phyloP scores from a whole-genome alignment of 2,329 filamentous ascomycete genomes.

The Fusarium penzigii region DNA sequence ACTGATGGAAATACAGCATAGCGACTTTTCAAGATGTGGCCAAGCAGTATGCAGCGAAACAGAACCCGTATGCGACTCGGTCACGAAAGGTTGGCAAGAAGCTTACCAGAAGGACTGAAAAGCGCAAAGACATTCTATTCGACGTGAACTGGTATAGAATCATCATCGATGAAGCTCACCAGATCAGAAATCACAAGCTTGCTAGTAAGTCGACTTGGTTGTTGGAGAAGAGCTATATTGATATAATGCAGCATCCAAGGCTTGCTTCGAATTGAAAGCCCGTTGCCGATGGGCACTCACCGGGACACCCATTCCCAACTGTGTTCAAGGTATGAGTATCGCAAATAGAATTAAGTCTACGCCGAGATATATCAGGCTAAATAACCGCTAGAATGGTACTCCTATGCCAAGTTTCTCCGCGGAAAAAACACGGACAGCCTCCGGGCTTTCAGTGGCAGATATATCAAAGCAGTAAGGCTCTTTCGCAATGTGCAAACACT shows the following conservation, averaged over 20 bases:
- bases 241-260: constrained; percentile 13
- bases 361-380: too few relatives aligned
- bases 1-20: too few relatives aligned
- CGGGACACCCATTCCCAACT: constrained; percentile 40
- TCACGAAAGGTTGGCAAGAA: too few relatives aligned
- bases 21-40: too few relatives aligned
- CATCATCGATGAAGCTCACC: constrained; percentile 59
- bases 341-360: not conserved
- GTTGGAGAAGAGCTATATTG: not conserved
- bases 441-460: constrained; percentile 15
- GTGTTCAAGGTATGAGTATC: constrained; percentile 25
- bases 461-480: constrained; percentile 15
- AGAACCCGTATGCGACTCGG: too few relatives aligned
- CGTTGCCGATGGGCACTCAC: constrained; percentile 38
- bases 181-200: constrained; percentile 50
- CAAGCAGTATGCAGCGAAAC: too few relatives aligned
- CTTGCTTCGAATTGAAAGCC: constrained; percentile 27
- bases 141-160: constrained; percentile 49
- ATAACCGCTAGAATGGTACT: constrained; percentile 34
- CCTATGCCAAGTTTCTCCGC: constrained; percentile 36
- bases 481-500: too few relatives aligned
- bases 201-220: constrained; percentile 25
- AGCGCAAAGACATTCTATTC: constrained; percentile 9
- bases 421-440: constrained; percentile 11
- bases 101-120: too few relatives aligned